Conservation (phyloP, 805 yeast species). For the Yamadazyma endophytica region DNA sequence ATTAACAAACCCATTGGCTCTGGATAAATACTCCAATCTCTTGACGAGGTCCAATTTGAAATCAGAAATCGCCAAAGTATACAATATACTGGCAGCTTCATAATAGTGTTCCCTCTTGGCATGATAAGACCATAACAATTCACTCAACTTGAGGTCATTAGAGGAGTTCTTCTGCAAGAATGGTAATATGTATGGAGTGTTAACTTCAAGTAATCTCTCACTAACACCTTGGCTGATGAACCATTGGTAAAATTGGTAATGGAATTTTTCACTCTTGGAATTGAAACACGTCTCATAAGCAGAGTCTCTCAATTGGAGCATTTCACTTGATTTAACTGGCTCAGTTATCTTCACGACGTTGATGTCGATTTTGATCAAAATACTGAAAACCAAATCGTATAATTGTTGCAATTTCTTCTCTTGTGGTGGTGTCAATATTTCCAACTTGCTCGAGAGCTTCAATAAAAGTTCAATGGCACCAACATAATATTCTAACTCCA, state of each 20-base stretch:
- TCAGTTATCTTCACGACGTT: constrained; percentile 46
- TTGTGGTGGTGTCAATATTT: no score
- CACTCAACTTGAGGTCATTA: constrained; percentile 68
- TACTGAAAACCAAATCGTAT: constrained; percentile 71
- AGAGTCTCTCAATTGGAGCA: constrained; percentile 59
- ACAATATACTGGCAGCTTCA: constrained; percentile 77
- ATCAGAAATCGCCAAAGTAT: constrained; percentile 68
- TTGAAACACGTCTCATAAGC: constrained; percentile 73
- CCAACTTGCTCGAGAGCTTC: constrained; percentile 37
- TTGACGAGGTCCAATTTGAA: constrained; percentile 64
- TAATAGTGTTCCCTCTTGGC: constrained; percentile 75
- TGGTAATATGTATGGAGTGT: constrained; percentile 74
- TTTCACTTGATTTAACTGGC: constrained; percentile 41
- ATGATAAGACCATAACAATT: constrained; percentile 82
- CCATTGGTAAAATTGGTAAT: constrained; percentile 91
- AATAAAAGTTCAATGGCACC: constrained; percentile 84
- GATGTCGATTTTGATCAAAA: constrained; percentile 68
- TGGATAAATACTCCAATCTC: constrained; percentile 81
- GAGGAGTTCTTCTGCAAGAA: constrained; percentile 68
- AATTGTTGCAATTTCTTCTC: constrained; percentile 36
- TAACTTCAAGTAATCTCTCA: constrained; percentile 71
- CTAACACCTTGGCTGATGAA: constrained; percentile 72
- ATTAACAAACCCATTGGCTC: constrained; percentile 91
- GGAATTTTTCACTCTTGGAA: constrained; percentile 80
- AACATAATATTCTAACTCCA: constrained; percentile 70